Conservation (phyloP, 2,329 filamentous ascomycete species). For the Berkeleyomyces rouxiae region DNA sequence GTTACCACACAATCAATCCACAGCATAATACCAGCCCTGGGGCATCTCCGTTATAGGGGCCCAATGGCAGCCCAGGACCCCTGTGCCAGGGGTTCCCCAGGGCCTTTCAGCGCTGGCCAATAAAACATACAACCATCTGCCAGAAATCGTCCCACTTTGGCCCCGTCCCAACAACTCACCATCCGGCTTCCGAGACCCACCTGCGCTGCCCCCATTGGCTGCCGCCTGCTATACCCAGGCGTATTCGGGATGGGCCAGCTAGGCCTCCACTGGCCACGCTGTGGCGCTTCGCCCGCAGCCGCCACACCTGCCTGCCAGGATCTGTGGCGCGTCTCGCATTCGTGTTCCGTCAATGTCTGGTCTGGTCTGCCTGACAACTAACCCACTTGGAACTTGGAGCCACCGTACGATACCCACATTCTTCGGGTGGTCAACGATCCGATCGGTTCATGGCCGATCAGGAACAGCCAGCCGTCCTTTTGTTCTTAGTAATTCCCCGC, state of each 20-base stretch:
- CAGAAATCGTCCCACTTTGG: not conserved
- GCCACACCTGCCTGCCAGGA: not conserved
- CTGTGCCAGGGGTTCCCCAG: too few relatives aligned
- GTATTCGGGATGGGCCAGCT: not conserved
- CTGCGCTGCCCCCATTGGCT: not conserved
- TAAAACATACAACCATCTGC: not conserved
- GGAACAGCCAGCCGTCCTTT: not conserved
- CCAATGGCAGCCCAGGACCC: too few relatives aligned
- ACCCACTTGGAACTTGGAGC: too few relatives aligned
- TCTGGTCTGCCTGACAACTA: too few relatives aligned
- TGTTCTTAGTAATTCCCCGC: not conserved
- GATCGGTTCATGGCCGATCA: not conserved
- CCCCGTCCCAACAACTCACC: not conserved
- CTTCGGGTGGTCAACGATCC: slow-evolving; percentile 4
- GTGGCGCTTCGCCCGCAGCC: not conserved
- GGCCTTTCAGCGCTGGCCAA: not conserved
- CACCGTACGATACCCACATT: not conserved
- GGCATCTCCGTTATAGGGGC: too few relatives aligned
- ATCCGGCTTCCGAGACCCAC: not conserved
- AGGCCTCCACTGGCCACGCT: too few relatives aligned
- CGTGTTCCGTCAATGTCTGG: not conserved
- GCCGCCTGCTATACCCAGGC: not conserved
- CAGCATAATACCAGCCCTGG: too few relatives aligned
- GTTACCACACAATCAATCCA: too few relatives aligned
- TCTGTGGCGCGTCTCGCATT: slow-evolving; percentile 7